Evolutionary conservation across 768 basidiomycete species (phyloP), one percentile per base, ranked within the genome.

Genomic region (Rhodotorula paludigena): DNA sequence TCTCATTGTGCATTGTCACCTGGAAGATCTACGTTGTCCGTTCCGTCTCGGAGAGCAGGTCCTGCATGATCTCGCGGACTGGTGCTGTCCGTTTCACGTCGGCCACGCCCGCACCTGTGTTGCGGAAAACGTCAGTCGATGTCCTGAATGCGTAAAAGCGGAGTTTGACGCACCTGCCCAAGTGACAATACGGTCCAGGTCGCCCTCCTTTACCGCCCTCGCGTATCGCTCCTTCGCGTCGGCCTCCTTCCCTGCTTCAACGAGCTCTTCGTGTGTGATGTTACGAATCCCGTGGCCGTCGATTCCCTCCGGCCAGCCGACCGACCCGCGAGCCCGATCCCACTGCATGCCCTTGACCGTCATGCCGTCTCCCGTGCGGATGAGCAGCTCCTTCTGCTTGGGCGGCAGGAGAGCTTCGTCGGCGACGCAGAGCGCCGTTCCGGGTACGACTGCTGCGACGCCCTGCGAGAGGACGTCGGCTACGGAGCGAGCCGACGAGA

Each of bases 361-460:
- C 56, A 68, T 62, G 51, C 33, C 18, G n/a, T 35, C 44, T 72
- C 6, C 12, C 63, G n/a, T 48, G 36, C 23, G 15, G 16, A 84
- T 69, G 44, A 89, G 80, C 0, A 83, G 82, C 41, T 79, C 77
- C 69, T 85, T 84, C 73, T 87, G 85, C 2, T 74, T 73, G 49
- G 82, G 80, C 35, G 80, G 80, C 77, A 86, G 88, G 18, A 71
- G 77, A 69, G 85, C 82, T 78, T 90, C 88, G 7, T 82, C 81
- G 2, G 87, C 84, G 66, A 87, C 80, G 55, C 88, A 78, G 74
- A 90, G 89, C 12, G 88, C 86, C 0, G 90, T 91, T 59, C 90
- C 90, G 30, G 86, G 74, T 38, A 86, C 86, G 16, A 79, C 85
- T 6, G 87, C 90, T 32, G 85, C 80, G 5, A 85, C 87, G 21